A percentile compares a stretch with the other conserved stretches of the same genome.
Conservation (phyloP, 2,329 filamentous ascomycete genomes). For the Penicillium occitanis region DNA sequence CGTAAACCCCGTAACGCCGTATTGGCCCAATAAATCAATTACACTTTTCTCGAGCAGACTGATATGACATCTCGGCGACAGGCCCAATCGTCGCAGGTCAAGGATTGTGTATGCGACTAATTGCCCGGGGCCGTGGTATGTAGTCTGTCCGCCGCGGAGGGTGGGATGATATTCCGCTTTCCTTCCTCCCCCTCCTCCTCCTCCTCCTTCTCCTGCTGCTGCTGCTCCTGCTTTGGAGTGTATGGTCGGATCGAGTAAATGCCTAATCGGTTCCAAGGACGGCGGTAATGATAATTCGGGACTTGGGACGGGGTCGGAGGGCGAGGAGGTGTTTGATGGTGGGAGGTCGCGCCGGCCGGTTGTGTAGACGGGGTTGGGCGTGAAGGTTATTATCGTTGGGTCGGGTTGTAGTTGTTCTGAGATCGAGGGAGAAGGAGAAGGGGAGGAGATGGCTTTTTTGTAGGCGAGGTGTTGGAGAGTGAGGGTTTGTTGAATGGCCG, state of each 20-base stretch:
- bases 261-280: constrained; percentile 40
- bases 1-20: constrained; percentile 61
- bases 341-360: constrained; percentile 75
- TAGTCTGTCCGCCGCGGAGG: constrained; percentile 84
- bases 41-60: constrained; percentile 74
- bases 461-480: constrained; percentile 59
- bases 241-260: constrained; percentile 24
- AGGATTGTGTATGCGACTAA: constrained; percentile 88
- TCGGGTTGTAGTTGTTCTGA: constrained; percentile 49
- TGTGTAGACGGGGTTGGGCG: constrained; percentile 80
- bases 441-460: constrained; percentile 51
- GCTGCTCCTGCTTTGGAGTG: not conserved
- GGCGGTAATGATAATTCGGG: constrained; percentile 43
- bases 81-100: constrained; percentile 68
- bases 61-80: constrained; percentile 75
- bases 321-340: constrained; percentile 37
- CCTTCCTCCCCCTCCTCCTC: not conserved
- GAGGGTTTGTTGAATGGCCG: constrained; percentile 57
- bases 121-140: constrained; percentile 94
- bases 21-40: constrained; percentile 62
- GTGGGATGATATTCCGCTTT: constrained; percentile 66
- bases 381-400: constrained; percentile 78
- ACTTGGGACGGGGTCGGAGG: constrained; percentile 26
- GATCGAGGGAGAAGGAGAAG: constrained; percentile 22
- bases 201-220: too few relatives aligned